A percentile compares a stretch with the other conserved stretches of the same genome.
phyloP scores from a whole-genome alignment of 1,284 basidiomycete genomes.

The Phlebopus sp. region DNA sequence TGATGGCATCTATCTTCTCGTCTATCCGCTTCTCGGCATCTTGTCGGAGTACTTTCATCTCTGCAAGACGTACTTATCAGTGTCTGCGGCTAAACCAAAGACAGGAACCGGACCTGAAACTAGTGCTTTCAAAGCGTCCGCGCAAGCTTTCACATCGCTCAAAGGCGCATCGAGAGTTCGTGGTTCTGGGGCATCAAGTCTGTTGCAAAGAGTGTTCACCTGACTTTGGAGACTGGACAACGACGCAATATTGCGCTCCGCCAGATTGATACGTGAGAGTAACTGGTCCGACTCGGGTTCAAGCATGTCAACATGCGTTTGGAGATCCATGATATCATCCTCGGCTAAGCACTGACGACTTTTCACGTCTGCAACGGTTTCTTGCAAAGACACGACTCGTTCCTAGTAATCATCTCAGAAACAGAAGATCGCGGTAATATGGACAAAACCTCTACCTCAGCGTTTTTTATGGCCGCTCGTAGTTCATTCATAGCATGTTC shows the following conservation, averaged over 20 bases:
- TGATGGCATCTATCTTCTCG: slow-evolving; percentile 29
- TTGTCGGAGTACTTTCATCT: slow-evolving; percentile 34
- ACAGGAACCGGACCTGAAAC: slow-evolving; percentile 28
- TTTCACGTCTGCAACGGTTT: slow-evolving; percentile 16
- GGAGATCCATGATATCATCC: slow-evolving; percentile 41
- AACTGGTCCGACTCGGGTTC: slow-evolving; percentile 35
- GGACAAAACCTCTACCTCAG: slow-evolving; percentile 16
- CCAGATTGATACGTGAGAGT: slow-evolving; percentile 26
- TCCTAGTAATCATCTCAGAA: slow-evolving; percentile 18
- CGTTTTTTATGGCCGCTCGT: slow-evolving; percentile 19
- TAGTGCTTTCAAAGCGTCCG: slow-evolving; percentile 25
- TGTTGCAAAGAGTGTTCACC: slow-evolving; percentile 37
- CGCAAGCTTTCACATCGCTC: slow-evolving; percentile 28
- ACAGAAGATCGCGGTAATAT: neutral
- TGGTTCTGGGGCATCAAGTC: slow-evolving; percentile 22
- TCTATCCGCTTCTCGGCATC: slow-evolving; percentile 33
- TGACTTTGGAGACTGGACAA: slow-evolving; percentile 39
- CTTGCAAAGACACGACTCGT: slow-evolving; percentile 23
- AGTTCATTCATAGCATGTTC: slow-evolving; percentile 25
- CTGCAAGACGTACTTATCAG: slow-evolving; percentile 23
- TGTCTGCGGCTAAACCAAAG: neutral
- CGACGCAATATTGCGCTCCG: slow-evolving; percentile 33
- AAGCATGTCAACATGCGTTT: slow-evolving; percentile 41
- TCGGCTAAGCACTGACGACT: slow-evolving; percentile 27
- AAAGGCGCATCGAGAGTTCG: slow-evolving; percentile 13